Evolutionary conservation across 2,329 filamentous ascomycete species (phyloP).

Genomic region (Ceratocystis diversiconidia): DNA sequence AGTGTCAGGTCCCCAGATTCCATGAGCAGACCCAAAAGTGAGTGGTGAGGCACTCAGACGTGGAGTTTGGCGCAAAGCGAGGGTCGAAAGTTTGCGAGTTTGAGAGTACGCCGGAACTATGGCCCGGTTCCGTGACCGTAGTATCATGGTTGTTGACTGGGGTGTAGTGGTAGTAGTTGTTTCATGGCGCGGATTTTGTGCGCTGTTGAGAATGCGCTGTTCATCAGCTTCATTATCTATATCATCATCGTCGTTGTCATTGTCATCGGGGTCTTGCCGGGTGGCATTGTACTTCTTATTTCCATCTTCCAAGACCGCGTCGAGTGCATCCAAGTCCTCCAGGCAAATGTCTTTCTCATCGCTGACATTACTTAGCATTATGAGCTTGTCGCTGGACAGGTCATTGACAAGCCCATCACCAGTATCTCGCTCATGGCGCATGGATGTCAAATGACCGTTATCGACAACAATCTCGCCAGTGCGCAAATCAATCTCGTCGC

Average conservation of each 20-base stretch:
- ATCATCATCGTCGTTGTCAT: neutral
- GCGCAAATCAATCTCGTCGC: constrained; percentile 76
- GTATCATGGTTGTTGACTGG: neutral
- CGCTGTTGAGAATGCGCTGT: neutral
- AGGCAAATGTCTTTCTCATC: constrained; percentile 27
- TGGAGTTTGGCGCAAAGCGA: neutral
- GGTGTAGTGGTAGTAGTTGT: neutral
- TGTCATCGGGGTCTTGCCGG: neutral
- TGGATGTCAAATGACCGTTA: constrained; percentile 64
- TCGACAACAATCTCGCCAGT: constrained; percentile 76
- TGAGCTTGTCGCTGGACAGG: constrained; percentile 16
- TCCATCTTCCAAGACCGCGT: constrained; percentile 1
- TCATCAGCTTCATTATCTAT: neutral
- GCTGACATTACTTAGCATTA: constrained; percentile 25
- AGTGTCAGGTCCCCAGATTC: constrained; percentile 6
- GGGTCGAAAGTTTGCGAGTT: neutral
- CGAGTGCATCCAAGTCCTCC: constrained; percentile 22
- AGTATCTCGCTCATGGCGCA: constrained; percentile 42
- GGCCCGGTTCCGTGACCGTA: neutral
- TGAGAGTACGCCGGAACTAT: neutral
- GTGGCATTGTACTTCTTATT: neutral
- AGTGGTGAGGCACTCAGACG: neutral
- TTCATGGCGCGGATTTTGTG: neutral
- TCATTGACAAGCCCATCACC: constrained; percentile 25
- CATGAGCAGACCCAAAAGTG: constrained; percentile 1